A percentile compares a stretch with the other conserved stretches of the same genome.
Evolutionary conservation across 2,329 filamentous ascomycete genomes (phyloP).

Genomic region (Aureobasidium sp.): DNA sequence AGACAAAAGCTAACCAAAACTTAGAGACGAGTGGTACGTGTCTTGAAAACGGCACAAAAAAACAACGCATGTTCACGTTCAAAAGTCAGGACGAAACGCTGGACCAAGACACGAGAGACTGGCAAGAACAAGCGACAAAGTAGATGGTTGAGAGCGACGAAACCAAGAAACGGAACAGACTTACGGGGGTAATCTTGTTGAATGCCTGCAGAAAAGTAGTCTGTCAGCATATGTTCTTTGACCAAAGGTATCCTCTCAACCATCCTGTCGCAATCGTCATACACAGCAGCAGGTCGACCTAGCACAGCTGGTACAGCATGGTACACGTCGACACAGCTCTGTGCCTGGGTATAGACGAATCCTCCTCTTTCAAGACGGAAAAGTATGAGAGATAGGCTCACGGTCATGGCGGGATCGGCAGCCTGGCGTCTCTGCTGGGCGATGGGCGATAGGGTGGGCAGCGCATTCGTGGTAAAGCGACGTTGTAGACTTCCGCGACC

Average conservation of each 20-base stretch:
- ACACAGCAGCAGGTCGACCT: background rate
- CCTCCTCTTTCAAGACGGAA: background rate
- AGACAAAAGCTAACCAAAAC: background rate
- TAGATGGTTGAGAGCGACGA: no score
- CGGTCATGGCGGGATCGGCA: conserved; percentile 27
- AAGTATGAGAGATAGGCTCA: background rate
- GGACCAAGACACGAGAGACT: background rate
- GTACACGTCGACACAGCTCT: background rate
- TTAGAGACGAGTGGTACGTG: background rate
- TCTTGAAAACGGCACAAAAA: background rate
- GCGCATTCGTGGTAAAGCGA: conserved; percentile 86
- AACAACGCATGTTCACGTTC: background rate
- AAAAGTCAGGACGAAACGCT: background rate
- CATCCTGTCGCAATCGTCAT: background rate
- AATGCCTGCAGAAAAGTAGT: conserved; percentile 27
- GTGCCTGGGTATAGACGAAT: background rate
- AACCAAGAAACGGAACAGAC: no score
- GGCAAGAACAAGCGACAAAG: background rate
- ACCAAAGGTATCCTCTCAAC: background rate
- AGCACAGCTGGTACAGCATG: background rate
- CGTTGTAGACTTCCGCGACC: conserved; percentile 71
- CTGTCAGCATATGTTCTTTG: conserved; percentile 4
- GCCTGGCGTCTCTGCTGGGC: conserved; percentile 47
- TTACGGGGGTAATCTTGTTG: conserved; percentile 70
- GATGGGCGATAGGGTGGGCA: conserved; percentile 59